Evolutionary conservation across 495 filamentous ascomycete genomes (phyloP).

Genomic region (Umbilicaria muhlenbergii): DNA sequence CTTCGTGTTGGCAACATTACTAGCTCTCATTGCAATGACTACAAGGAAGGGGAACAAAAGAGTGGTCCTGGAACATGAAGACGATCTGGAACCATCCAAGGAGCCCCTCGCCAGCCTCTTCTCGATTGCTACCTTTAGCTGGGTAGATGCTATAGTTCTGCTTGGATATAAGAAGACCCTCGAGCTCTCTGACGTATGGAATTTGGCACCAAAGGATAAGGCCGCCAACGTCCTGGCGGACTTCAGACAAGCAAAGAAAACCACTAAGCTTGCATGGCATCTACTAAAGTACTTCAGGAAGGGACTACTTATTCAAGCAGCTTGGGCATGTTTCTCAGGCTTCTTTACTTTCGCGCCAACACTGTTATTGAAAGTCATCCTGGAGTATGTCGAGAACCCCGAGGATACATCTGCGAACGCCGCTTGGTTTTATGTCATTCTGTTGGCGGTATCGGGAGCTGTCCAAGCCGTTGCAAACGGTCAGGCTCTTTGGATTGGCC

Average conservation of each 20-base stretch:
- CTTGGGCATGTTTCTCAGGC: conserved; percentile 64
- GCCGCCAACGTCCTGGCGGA: conserved; percentile 60
- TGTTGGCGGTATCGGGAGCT: conserved; percentile 67
- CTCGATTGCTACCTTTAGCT: conserved; percentile 74
- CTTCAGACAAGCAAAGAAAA: conserved; percentile 78
- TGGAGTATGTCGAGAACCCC: conserved; percentile 85
- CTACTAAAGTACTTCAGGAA: conserved; percentile 70
- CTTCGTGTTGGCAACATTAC: conserved; percentile 56
- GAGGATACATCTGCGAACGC: conserved; percentile 66
- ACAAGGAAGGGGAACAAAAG: conserved; percentile 87
- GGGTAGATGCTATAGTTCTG: conserved; percentile 82
- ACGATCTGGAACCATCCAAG: conserved; percentile 64
- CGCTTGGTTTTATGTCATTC: conserved; percentile 88
- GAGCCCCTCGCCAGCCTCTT: conserved; percentile 79
- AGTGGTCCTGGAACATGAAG: conserved; percentile 74
- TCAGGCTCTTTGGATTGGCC: conserved; percentile 85
- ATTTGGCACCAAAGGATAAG: conserved; percentile 75
- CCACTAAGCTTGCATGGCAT: conserved; percentile 63
- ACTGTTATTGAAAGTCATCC: conserved; percentile 73
- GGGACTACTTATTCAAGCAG: conserved; percentile 58
- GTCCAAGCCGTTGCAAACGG: conserved; percentile 65
- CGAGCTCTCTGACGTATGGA: conserved; percentile 80
- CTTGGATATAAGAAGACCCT: conserved; percentile 80
- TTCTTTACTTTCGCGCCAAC: conserved; percentile 83
- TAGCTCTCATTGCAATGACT: conserved; percentile 58